Percentiles rank a stretch among this genome's conserved stretches.
Evolutionary conservation across 345 rosid genomes (phyloP).

Genomic region (Boechera stricta): DNA sequence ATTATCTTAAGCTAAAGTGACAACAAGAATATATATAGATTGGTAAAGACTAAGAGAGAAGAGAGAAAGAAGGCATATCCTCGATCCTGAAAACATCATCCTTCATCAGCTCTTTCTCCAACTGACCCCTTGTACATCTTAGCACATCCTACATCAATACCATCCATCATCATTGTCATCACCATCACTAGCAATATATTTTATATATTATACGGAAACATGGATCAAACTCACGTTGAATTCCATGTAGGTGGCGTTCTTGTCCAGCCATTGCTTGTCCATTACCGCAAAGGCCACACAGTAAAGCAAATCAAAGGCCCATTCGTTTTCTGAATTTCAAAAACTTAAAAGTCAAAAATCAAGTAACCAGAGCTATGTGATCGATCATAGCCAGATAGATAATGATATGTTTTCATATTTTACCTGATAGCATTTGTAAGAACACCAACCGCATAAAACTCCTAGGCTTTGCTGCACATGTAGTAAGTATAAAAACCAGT

Average conservation of each 20-base stretch:
- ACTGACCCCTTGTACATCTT: slow-evolving; percentile 73
- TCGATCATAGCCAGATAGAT: not conserved
- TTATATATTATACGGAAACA: not conserved
- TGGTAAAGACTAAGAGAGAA: slow-evolving; percentile 50
- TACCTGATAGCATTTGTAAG: slow-evolving; percentile 89
- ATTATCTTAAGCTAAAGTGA: slow-evolving; percentile 19
- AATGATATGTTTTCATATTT: slow-evolving; percentile 23
- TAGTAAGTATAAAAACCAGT: not conserved
- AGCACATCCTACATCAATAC: slow-evolving; percentile 62
- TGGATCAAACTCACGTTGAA: slow-evolving; percentile 68
- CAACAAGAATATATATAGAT: slow-evolving; percentile 4
- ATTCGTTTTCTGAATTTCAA: slow-evolving; percentile 68
- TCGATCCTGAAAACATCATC: slow-evolving; percentile 78
- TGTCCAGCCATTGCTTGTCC: slow-evolving; percentile 96
- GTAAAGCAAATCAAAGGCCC: slow-evolving; percentile 94
- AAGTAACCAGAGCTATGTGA: not conserved
- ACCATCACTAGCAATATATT: not conserved
- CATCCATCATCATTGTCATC: slow-evolving; percentile 6
- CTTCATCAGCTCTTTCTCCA: slow-evolving; percentile 86
- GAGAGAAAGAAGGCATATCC: slow-evolving; percentile 89
- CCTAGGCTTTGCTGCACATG: slow-evolving; percentile 75
- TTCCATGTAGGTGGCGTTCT: slow-evolving; percentile 92
- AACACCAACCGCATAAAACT: slow-evolving; percentile 75
- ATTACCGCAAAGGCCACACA: slow-evolving; percentile 85
- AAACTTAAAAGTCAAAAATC: not conserved